Evolutionary conservation across 768 basidiomycete genomes (phyloP), one percentile per base, ranked within the genome.

Genomic region (Chalciporus pseudorubinellus): DNA sequence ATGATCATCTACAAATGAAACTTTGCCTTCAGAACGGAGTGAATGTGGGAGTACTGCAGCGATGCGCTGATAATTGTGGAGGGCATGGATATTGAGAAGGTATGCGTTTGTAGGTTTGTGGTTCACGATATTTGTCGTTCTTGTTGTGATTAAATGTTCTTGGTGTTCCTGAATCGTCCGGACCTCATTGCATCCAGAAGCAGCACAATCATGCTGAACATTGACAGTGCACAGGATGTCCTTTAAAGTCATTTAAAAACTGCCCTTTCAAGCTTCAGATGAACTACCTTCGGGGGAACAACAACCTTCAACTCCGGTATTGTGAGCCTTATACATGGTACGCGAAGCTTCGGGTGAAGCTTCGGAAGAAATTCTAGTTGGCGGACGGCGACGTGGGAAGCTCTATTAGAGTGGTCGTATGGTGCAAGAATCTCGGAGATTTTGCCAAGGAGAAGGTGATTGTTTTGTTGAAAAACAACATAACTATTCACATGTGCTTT

Each of bases 401-500:
- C 42, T 24, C 24, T 24, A 24, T 24, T 24, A 24, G 24, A 24
- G 24, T 24, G 24, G 24, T 24, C 24, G 24, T 24, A 24, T 24
- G 24, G 24, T 24, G 24, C 24, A 24, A 24, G 24, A 6, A 53
- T 53, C 24, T 53, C 46, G 9, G 20, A 13, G 14, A 53, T 43
- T 42, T 53, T 34, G 42, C 52, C 33, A 14, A 53, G 48, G 28
- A 31, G 29, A 40, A 21, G 28, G 16, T 24, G 24, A 24, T 50
- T 28, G 44, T 38, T 44, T 21, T 20, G 18, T 31, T 18, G 7
- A 2, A 46, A 40, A 41, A 52, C 47, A 8, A 48, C 47, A 39
- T 53, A 43, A n/a, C 48, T 36, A 13, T 28, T 41, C 5, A 53
- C 21, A 13, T 41, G 3, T 36, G 48, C 46, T 29, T 48, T 53